These are phyloP conservation scores for Saccharum hybrid DNA, from an alignment of 202 grass and related monocot species.

Conservation along the genomic window DNA sequence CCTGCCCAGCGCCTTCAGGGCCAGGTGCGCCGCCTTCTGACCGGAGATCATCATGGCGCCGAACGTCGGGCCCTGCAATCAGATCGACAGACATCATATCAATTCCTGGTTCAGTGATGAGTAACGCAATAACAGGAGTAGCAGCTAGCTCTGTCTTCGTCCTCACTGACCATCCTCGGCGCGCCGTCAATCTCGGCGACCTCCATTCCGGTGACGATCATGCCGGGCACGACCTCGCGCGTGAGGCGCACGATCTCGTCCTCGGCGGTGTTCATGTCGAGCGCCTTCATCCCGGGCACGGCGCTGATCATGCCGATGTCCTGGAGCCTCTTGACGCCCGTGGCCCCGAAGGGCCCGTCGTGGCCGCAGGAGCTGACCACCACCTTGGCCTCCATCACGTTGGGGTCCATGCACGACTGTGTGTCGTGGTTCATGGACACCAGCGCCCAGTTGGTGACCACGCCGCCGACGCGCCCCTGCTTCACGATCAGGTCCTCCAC, in stretches of 20 bases:
- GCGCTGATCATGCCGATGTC: too few relatives aligned
- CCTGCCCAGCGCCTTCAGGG: slow-evolving; percentile 77
- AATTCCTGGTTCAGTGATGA: too few relatives aligned
- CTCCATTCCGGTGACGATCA: slow-evolving; percentile 98
- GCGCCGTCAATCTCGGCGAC: slow-evolving; percentile 95
- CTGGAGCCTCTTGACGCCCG: too few relatives aligned
- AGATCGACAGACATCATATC: too few relatives aligned
- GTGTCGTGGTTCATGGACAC: slow-evolving; percentile 95
- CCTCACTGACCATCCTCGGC: slow-evolving; percentile 90
- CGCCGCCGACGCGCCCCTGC: slow-evolving; percentile 65
- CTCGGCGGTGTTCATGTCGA: too few relatives aligned
- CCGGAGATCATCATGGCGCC: slow-evolving; percentile 99
- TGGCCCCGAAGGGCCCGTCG: too few relatives aligned
- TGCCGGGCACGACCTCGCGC: slow-evolving; percentile 85
- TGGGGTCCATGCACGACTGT: slow-evolving; percentile 95
- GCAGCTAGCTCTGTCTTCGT: too few relatives aligned
- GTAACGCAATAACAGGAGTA: too few relatives aligned
- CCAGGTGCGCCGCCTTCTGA: slow-evolving; percentile 96
- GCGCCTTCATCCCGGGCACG: too few relatives aligned
- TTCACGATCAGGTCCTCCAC: slow-evolving; percentile 87
- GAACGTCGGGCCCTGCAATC: slow-evolving; percentile 71
- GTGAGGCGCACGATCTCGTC: too few relatives aligned
- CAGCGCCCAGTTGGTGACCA: slow-evolving; percentile 95
- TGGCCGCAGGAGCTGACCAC: slow-evolving; percentile 97
- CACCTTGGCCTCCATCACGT: slow-evolving; percentile 90